Percentiles rank a stretch among this genome's conserved stretches.
Conservation (phyloP, 1,284 basidiomycete genomes). For the Coniferiporia sulphurascens region DNA sequence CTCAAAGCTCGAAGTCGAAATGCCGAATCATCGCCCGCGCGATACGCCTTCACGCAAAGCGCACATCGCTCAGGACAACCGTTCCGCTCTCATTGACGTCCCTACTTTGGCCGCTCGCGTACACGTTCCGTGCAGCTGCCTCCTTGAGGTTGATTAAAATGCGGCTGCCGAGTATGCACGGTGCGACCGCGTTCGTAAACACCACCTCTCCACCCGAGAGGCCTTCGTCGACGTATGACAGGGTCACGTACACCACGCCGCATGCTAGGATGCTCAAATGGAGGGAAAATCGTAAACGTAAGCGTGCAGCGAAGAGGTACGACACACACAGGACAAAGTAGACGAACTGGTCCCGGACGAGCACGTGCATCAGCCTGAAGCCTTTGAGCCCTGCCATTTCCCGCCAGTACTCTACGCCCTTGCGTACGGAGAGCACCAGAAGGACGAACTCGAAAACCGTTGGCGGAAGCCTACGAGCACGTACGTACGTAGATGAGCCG, state of each 20-base stretch:
- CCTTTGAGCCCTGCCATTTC: background rate
- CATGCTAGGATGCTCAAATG: background rate
- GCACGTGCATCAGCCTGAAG: background rate
- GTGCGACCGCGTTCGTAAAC: background rate
- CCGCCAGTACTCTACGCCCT: background rate
- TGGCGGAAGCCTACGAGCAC: background rate
- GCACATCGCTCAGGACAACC: too few species aligned
- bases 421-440: background rate
- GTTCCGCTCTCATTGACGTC: too few species aligned
- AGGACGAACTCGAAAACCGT: background rate
- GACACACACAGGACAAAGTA: background rate
- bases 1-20: too few species aligned
- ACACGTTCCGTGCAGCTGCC: background rate
- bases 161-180: slow-evolving; percentile 1
- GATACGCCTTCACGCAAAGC: too few species aligned
- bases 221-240: background rate
- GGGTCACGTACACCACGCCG: background rate
- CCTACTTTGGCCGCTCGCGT: background rate
- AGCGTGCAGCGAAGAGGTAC: background rate
- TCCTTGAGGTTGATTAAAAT: background rate
- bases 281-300: background rate
- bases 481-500: background rate
- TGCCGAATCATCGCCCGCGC: too few species aligned
- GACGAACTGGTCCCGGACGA: background rate
- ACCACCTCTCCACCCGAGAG: background rate